Conservation (phyloP, 179 eudicot species). For the Vitellaria paradoxa region DNA sequence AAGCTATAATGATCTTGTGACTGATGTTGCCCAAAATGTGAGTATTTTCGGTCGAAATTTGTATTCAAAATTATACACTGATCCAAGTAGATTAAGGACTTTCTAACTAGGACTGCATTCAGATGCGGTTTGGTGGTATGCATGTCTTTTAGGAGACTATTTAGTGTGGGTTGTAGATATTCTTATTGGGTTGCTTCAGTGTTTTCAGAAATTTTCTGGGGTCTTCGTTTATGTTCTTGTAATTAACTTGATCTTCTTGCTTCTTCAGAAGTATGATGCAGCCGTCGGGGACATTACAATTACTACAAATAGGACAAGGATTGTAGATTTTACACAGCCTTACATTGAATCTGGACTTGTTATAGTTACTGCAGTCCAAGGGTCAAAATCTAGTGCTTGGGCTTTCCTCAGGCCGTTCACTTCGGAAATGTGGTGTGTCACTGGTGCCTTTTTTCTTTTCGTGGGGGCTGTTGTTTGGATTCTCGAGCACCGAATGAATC, state of each 20-base stretch:
- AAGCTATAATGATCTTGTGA: constrained; percentile 43
- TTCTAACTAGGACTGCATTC: neutral
- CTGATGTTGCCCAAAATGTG: constrained; percentile 62
- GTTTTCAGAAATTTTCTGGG: neutral
- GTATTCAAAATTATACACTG: neutral
- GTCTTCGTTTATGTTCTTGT: neutral
- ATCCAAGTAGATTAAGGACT: neutral
- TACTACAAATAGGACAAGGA: constrained; percentile 62
- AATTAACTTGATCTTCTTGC: constrained; percentile 12
- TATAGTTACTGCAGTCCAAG: constrained; percentile 52
- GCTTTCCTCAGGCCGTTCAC: constrained; percentile 76
- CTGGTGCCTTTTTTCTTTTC: constrained; percentile 57
- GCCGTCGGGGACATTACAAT: constrained; percentile 81
- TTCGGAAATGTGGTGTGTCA: constrained; percentile 67
- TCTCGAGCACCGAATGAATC: constrained; percentile 73
- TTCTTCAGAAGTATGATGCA: constrained; percentile 71
- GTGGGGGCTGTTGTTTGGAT: constrained; percentile 82
- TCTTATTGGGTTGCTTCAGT: neutral
- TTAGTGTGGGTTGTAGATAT: neutral
- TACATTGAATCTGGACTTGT: constrained; percentile 73
- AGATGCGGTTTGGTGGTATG: neutral
- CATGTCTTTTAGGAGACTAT: neutral
- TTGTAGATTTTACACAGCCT: constrained; percentile 86
- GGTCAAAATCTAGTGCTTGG: constrained; percentile 62
- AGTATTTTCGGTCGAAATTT: constrained; percentile 26